Evolutionary conservation across 139 green algal genomes (phyloP), one percentile per base, ranked within the genome.

Genomic region (Astrephomene gubernaculifera): DNA sequence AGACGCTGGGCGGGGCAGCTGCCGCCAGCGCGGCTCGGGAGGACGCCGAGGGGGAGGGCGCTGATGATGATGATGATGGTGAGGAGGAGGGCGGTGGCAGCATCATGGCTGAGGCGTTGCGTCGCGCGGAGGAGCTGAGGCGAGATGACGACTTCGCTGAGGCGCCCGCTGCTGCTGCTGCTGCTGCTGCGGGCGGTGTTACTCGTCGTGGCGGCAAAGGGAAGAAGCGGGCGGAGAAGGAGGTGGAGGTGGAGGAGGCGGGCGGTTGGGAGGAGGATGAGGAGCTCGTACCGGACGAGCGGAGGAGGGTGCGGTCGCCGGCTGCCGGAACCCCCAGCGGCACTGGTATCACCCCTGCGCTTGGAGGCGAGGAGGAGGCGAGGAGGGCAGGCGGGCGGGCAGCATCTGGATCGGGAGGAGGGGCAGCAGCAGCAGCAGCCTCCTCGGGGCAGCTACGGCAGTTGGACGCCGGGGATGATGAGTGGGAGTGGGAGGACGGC

Each of bases 91-190:
- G 52, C 6, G 21, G 41, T 27, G 36, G 73, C 53, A 69, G 60
- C 38, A 63, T 72, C 24, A 61, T 63, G 76, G 76, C 70, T 33
- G 39, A 69, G n/a, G 79, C 79, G 31, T 35, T 43, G 63, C 79
- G 45, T 27, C 44, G n/a, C 25, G 79, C 43, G 19, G 64, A 43
- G 12, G 65, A 85, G 63, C 39, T 78, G 44, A 33, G 45, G 39
- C 64, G 64, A 9, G 65, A 78, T n/a, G 76, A 27, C 0, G 36
- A 35, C 22, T 31, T 1, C 45, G 41, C 1, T 4, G 44, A 57
- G n/a, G 39, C 49, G 17, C 14, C 14, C 14, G 49, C 49, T 57
- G 49, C 49, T 57, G 49, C 49, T 12, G 49, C 49, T 57, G 49
- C 49, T 25, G 49, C 49, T 12, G 49, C 49, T 57, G 49, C 49